These are phyloP conservation scores for Spinacia oleracea DNA, from an alignment of 179 eudicot genomes.

Conservation along the genomic window DNA sequence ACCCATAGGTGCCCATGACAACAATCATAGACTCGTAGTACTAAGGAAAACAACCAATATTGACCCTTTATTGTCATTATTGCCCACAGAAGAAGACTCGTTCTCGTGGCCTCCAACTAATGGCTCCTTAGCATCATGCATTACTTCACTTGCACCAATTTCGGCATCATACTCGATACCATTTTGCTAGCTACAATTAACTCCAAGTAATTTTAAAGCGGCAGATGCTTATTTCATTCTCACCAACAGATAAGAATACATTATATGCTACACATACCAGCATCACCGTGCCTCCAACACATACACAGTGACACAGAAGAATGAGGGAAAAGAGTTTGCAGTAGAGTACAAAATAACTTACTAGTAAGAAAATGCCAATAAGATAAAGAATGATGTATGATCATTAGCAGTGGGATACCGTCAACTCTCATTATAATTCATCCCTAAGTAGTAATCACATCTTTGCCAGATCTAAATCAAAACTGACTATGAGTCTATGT, in stretches of 20 bases:
- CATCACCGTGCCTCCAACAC: background rate
- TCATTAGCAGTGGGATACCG: background rate
- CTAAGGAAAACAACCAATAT: conserved; percentile 6
- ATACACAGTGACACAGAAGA: background rate
- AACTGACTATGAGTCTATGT: background rate
- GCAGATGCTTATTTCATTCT: background rate
- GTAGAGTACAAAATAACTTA: background rate
- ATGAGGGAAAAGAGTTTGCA: background rate
- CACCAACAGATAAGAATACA: background rate
- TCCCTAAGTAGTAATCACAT: background rate
- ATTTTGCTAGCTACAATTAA: background rate
- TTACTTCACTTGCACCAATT: background rate
- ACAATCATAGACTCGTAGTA: conserved; percentile 17
- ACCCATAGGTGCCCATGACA: conserved; percentile 21
- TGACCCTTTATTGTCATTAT: conserved; percentile 2
- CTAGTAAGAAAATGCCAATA: background rate
- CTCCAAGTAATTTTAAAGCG: too few species aligned
- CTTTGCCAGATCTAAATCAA: background rate
- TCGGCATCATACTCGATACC: conserved; percentile 15
- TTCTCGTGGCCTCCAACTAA: background rate
- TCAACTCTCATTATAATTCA: background rate
- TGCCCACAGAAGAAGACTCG: background rate
- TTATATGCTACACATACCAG: background rate
- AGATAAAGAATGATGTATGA: background rate
- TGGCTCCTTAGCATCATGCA: conserved; percentile 7